phyloP scores from a whole-genome alignment of 164 flowering plant species.

The Chimonanthus salicifolius region DNA sequence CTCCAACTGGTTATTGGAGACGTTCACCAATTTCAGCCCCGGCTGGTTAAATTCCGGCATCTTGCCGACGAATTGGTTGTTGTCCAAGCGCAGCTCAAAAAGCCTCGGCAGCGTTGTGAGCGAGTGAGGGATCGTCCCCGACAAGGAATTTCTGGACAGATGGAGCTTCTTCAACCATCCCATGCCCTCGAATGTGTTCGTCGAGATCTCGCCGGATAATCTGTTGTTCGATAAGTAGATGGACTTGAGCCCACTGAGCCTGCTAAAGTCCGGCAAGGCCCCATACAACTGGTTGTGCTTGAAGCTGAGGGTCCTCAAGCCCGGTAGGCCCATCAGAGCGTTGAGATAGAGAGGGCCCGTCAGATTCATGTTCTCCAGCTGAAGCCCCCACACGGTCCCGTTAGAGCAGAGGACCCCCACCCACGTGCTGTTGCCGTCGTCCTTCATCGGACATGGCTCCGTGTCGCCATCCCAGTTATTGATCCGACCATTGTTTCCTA shows the following conservation, averaged over 20 bases:
- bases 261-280: constrained; percentile 45
- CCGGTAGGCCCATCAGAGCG: constrained; percentile 22
- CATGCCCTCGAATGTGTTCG: constrained; percentile 49
- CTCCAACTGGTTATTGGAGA: constrained; percentile 46
- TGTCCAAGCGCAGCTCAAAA: constrained; percentile 39
- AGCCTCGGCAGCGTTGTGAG: constrained; percentile 36
- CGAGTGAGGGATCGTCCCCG: constrained; percentile 52
- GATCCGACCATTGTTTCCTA: constrained; percentile 18
- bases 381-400: constrained; percentile 40
- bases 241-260: constrained; percentile 27
- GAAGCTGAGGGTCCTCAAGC: constrained; percentile 50
- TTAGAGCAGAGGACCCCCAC: constrained; percentile 41
- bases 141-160: constrained; percentile 38
- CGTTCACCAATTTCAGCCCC: constrained; percentile 22
- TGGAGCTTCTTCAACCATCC: constrained; percentile 38
- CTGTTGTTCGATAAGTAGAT: constrained; percentile 44
- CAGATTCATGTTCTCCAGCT: constrained; percentile 52
- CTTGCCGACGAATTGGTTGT: constrained; percentile 46
- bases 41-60: constrained; percentile 50
- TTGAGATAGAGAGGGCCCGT: constrained; percentile 39
- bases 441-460: constrained; percentile 29
- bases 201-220: constrained; percentile 54
- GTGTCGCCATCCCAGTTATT: constrained; percentile 29
- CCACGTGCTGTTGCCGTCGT: constrained; percentile 39
- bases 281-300: constrained; percentile 51